Conservation (phyloP, 441 rosid genomes). For the Biscutella laevigata region DNA sequence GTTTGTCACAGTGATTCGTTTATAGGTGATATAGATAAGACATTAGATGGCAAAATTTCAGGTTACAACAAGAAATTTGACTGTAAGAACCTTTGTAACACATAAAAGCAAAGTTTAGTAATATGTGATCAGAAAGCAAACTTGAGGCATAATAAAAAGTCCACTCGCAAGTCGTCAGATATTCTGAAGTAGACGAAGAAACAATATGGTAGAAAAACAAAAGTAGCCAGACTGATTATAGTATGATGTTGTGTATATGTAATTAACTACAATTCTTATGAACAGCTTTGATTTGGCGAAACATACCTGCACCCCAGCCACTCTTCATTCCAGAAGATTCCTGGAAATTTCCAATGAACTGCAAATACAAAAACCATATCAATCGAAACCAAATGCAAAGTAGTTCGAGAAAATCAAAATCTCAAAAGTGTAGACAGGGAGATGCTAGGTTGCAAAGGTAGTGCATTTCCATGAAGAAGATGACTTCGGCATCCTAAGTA, state of each 20-base stretch:
- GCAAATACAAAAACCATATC: slow-evolving; percentile 19
- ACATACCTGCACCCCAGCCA: slow-evolving; percentile 80
- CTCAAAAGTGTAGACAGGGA: slow-evolving; percentile 33
- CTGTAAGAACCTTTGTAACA: neutral
- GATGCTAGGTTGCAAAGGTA: slow-evolving; percentile 30
- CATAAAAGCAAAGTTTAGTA: neutral
- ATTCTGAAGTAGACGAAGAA: neutral
- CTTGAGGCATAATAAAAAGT: neutral
- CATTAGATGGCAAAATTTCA: neutral
- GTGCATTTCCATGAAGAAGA: neutral
- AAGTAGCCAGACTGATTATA: neutral
- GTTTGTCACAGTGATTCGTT: neutral
- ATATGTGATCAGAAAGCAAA: neutral
- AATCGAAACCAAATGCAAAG: neutral
- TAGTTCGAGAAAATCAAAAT: neutral
- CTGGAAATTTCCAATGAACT: slow-evolving; percentile 83
- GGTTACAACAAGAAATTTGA: neutral
- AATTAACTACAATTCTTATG: neutral
- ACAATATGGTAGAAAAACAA: neutral
- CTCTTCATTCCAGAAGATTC: slow-evolving; percentile 63
- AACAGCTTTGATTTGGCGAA: neutral
- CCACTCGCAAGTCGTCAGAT: neutral
- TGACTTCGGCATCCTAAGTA: no score
- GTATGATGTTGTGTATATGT: neutral
- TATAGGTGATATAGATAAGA: neutral